Evolutionary conservation across 2,329 filamentous ascomycete species (phyloP), one percentile per base, ranked within the genome.

Genomic region (Chrysoporthe cubensis): DNA sequence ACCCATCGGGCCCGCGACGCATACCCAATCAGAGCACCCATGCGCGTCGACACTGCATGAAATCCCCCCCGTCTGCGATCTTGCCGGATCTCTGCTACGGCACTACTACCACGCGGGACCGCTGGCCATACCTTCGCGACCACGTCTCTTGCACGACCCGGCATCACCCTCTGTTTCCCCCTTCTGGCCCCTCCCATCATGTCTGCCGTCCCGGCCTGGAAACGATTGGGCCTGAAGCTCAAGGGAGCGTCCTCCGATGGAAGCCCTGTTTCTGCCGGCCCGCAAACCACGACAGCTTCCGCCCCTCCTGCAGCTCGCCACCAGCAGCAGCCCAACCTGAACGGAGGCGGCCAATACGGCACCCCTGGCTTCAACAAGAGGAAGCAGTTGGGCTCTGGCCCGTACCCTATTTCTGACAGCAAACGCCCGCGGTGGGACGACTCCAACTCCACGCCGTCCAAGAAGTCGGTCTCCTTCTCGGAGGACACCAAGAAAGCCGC

Each of bases 211-310:
- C 86, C 86, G 67, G 85, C 85, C 71, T 88, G 86, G 86, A 88
- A 88, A 76, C 83, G 84, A 81, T 83, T 88, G 82, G 86, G 87
- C 78, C 83, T 88, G 76, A 87, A 87, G 81, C 85, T 88, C 78
- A 88, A 88, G 78, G 77, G 75, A 69, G 68, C 78, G 74, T 76
- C 75, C 72, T 76, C 79, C 44, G 78, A 76, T 62, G 77, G 76
- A 68, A 74, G 76, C 72, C 71, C 74, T 73, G 69, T 74, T 69
- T 70, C 73, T 68, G 59, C 66, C 64, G 58, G 48, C 69, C 74
- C 71, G 72, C 73, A 66, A 70, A 69, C 59, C 66, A 64, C 66
- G 42, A 65, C 67, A 65, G 44, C 65, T 64, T 71, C 63, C 50
- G 63, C 65, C 54, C 66, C 68, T 57, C 71, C 67, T 69, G 70